Percentiles rank a stretch among this genome's conserved stretches.
Conservation (phyloP, 2,329 filamentous ascomycete species). For the Fusarium clavum region DNA sequence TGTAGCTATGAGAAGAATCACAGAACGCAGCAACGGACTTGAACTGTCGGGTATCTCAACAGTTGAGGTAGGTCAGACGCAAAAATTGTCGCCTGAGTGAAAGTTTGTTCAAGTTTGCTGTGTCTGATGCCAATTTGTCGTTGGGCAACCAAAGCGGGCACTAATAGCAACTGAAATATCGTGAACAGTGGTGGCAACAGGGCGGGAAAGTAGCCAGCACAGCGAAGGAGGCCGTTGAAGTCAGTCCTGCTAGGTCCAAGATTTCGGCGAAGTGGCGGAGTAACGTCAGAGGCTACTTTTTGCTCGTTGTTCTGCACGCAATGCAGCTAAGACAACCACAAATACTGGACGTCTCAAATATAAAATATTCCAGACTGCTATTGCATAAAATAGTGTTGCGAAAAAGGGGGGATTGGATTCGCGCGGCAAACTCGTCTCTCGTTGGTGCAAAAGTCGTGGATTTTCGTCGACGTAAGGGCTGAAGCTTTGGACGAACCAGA, state of each 20-base stretch:
- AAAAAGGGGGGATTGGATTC: slow-evolving; percentile 16
- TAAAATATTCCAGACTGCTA: slow-evolving; percentile 10
- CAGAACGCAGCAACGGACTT: slow-evolving; percentile 9
- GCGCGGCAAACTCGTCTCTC: slow-evolving; percentile 27
- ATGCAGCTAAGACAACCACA: slow-evolving; percentile 12
- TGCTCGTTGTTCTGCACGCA: slow-evolving; percentile 22
- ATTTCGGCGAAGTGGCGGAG: slow-evolving; percentile 38
- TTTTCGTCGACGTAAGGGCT: slow-evolving; percentile 37
- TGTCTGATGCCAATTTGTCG: slow-evolving; percentile 13
- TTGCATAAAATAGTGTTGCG: slow-evolving; percentile 8
- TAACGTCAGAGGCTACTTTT: slow-evolving; percentile 39
- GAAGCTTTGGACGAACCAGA: slow-evolving; percentile 31
- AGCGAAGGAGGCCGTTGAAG: slow-evolving; percentile 40
- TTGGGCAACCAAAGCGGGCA: slow-evolving; percentile 27
- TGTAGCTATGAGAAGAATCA: slow-evolving; percentile 25
- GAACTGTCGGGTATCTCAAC: slow-evolving; percentile 19
- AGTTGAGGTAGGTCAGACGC: background rate
- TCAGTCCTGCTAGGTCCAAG: background rate
- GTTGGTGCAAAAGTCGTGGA: slow-evolving; percentile 29
- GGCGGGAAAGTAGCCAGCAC: slow-evolving; percentile 36
- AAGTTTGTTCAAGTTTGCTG: slow-evolving; percentile 9
- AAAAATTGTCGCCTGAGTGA: slow-evolving; percentile 5
- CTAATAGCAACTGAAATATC: slow-evolving; percentile 4
- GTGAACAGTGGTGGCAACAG: slow-evolving; percentile 21
- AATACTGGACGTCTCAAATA: slow-evolving; percentile 12